Evolutionary conservation across 352 stramenopile genomes (phyloP), one percentile per base, ranked within the genome.

Genomic region (Phytophthora podocarpi): DNA sequence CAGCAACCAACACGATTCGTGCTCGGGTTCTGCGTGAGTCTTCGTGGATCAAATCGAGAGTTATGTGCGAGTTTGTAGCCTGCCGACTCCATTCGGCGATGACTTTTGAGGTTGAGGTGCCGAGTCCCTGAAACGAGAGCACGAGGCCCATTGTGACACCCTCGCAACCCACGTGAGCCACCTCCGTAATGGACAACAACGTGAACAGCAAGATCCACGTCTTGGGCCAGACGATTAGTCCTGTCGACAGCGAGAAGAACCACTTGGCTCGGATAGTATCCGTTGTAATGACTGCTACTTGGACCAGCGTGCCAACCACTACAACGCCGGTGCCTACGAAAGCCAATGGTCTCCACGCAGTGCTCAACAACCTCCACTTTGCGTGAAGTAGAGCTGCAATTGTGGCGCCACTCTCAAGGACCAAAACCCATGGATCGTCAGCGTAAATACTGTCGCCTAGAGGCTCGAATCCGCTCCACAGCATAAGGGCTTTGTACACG

Each of bases 71-170:
- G 1, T 47, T 64, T 42, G 67, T 67, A 8, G 59, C 16, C 5
- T 70, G n/a, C 30, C 54, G 81, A 9, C 85, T 57, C 45, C 55
- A 59, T 3, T 52, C 16, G 0, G 51, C 67, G 4, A 85, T 18
- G 15, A 61, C 74, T 34, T 69, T 67, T 4, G 66, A 57, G 0
- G 55, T 53, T 18, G 77, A 52, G n/a, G 42, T 67, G 3, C 67
- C 60, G 27, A 89, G 67, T 23, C 57, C 62, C 43, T 85, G 72
- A 21, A 82, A 70, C 2, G 79, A 87, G 15, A 85, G 54, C 6
- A 87, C 48, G 9, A 88, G 39, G 0, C 82, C 80, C 31, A 87
- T 72, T 1, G 70, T 87, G 30, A 76, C 76, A 5, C 79, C 82
- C 51, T 89, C 79, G 8, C 64, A 71, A 3, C 78, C 82, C 5